Conservation (phyloP, 2,329 filamentous ascomycete genomes). For the Cladosporium sp. region DNA sequence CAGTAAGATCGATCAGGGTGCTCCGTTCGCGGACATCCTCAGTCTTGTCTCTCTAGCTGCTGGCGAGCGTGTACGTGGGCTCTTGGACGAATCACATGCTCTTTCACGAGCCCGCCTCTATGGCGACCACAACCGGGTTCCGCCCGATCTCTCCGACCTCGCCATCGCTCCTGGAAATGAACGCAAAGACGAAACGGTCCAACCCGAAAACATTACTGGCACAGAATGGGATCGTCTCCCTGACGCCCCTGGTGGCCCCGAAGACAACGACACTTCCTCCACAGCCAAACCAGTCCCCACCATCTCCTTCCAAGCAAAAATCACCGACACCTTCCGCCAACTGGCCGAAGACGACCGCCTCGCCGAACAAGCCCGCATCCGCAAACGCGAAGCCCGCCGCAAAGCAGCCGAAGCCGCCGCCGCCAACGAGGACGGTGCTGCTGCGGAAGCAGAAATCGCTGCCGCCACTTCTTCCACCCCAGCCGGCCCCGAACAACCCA, state of each 20-base stretch:
- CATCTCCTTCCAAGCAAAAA: constrained; percentile 43
- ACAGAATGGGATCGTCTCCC: constrained; percentile 34
- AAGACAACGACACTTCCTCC: constrained; percentile 33
- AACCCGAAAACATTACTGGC: constrained; percentile 39
- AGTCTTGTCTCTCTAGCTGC: constrained; percentile 80
- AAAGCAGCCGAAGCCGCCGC: constrained; percentile 29
- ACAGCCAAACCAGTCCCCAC: constrained; percentile 43
- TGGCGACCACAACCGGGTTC: constrained; percentile 77
- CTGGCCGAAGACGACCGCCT: constrained; percentile 67
- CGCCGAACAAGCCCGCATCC: constrained; percentile 65
- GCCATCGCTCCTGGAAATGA: constrained; percentile 33
- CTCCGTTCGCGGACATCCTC: constrained; percentile 77
- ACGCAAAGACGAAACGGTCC: constrained; percentile 34
- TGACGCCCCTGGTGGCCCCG: constrained; percentile 20
- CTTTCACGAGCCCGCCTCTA: constrained; percentile 71
- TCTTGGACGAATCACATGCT: constrained; percentile 75
- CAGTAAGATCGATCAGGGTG: constrained; percentile 65
- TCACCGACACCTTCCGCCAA: constrained; percentile 58
- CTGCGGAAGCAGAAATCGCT: constrained; percentile 22
- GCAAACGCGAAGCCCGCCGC: constrained; percentile 46
- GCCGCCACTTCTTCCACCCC: constrained; percentile 27
- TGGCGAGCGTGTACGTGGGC: constrained; percentile 72
- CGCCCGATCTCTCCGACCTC: constrained; percentile 72
- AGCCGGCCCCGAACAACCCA: constrained; percentile 50
- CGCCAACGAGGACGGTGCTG: constrained; percentile 17